Evolutionary conservation across 1,284 basidiomycete genomes (phyloP).

Genomic region (Boletellus deceptivus): DNA sequence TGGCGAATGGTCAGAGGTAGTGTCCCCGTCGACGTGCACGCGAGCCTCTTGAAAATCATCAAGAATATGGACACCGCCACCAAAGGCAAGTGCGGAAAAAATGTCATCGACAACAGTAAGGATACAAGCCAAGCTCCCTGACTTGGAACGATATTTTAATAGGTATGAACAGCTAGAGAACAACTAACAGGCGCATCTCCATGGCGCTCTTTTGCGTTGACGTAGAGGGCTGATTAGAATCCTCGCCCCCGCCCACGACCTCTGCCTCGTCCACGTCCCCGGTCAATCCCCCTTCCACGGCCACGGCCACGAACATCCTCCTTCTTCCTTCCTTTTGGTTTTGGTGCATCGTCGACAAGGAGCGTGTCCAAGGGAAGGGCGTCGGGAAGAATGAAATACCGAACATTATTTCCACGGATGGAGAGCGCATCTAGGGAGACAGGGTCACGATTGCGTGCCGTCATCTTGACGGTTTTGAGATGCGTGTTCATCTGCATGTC

Average conservation of each 20-base stretch:
- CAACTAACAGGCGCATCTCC: conserved; percentile 3
- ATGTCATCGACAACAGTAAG: conserved; percentile 13
- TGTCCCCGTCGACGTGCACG: conserved; percentile 23
- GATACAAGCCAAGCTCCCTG: conserved; percentile 25
- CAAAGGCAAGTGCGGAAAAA: background rate
- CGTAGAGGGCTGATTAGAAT: conserved; percentile 10
- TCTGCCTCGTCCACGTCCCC: conserved; percentile 50
- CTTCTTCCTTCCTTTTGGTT: conserved; percentile 88
- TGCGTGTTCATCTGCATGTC: conserved; percentile 99
- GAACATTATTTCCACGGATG: conserved; percentile 91
- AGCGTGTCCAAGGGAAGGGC: conserved; percentile 95
- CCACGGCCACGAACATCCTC: conserved; percentile 68
- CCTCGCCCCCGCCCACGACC: conserved; percentile 52
- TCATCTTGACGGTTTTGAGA: conserved; percentile 96
- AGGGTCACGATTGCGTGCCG: conserved; percentile 83
- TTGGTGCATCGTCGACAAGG: conserved; percentile 96
- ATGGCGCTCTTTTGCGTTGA: conserved; percentile 8
- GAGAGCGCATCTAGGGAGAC: conserved; percentile 83
- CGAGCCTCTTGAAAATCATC: conserved; percentile 31
- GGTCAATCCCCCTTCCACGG: conserved; percentile 44
- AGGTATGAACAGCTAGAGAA: conserved; percentile 18
- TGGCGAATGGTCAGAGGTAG: conserved; percentile 59
- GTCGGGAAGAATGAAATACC: conserved; percentile 95
- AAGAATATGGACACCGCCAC: conserved; percentile 27
- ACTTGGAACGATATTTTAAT: conserved; percentile 20